Evolutionary conservation across 2,329 filamentous ascomycete genomes (phyloP).

Genomic region (Westerdykella aurantiaca): DNA sequence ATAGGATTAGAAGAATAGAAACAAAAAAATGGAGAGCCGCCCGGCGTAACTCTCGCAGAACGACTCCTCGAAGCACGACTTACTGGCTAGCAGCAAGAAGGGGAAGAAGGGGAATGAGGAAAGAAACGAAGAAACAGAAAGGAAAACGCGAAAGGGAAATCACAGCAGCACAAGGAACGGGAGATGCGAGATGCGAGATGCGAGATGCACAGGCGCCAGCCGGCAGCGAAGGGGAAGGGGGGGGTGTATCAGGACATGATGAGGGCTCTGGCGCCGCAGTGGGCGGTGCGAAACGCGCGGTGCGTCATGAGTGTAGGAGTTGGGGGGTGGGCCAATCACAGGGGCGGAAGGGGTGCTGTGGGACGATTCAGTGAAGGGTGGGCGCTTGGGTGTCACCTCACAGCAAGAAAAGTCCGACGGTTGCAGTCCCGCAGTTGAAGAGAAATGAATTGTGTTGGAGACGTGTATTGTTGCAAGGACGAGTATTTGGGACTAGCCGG

Average conservation of each 20-base stretch:
- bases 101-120: constrained; percentile 7
- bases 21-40: constrained; percentile 28
- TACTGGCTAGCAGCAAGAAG: background rate
- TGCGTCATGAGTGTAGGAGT: constrained; percentile 34
- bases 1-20: constrained; percentile 20
- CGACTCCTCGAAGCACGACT: constrained; percentile 14
- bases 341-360: constrained; percentile 7
- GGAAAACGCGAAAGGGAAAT: constrained; percentile 24
- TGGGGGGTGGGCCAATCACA: constrained; percentile 26
- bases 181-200: too few relatives aligned
- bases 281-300: constrained; percentile 22
- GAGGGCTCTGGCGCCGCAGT: constrained; percentile 30
- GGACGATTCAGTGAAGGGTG: constrained; percentile 12
- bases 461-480: too few relatives aligned
- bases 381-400: too few relatives aligned
- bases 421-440: too few relatives aligned
- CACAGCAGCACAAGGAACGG: constrained; percentile 17
- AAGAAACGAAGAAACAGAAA: constrained; percentile 29
- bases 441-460: too few relatives aligned
- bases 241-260: constrained; percentile 30
- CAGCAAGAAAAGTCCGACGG: background rate
- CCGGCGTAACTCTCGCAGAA: constrained; percentile 33
- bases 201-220: too few relatives aligned
- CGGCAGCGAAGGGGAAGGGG: constrained; percentile 9
- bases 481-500: background rate